phyloP scores from a whole-genome alignment of 257 asterid genomes.

The Penstemon barbatus region DNA sequence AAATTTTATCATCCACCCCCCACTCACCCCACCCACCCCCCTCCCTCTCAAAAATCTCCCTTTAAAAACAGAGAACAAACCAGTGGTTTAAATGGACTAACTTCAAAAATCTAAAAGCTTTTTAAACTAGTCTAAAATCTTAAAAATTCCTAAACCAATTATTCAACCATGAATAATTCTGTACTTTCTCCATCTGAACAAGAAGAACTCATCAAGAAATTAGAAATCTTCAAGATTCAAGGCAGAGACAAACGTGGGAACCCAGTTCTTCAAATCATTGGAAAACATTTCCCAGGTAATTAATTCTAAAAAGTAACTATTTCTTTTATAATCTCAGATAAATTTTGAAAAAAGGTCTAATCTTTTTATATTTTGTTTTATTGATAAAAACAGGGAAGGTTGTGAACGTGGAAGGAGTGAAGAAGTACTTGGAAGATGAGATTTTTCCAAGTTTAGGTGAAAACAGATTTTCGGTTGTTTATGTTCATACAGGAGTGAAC shows the following conservation, averaged over 20 bases:
- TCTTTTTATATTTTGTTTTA: neutral
- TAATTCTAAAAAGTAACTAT: neutral
- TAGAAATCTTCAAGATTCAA: conserved; percentile 64
- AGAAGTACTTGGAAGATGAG: conserved; percentile 60
- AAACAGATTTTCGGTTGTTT: conserved; percentile 60
- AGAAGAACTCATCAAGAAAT: conserved; percentile 50
- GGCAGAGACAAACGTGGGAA: conserved; percentile 68
- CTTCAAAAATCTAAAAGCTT: neutral
- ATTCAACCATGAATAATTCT: conserved; percentile 31
- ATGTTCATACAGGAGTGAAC: conserved; percentile 62
- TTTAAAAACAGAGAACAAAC: conserved; percentile 10
- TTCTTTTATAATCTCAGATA: neutral
- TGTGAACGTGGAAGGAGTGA: conserved; percentile 48
- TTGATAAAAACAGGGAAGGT: conserved; percentile 43
- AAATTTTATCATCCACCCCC: conserved; percentile 6
- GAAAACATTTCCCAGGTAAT: conserved; percentile 75
- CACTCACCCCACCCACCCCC: neutral
- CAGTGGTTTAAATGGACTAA: neutral
- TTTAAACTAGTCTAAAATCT: neutral
- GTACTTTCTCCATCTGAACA: conserved; percentile 45
- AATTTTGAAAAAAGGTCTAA: neutral
- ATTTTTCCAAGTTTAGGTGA: conserved; percentile 46
- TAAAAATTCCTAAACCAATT: neutral
- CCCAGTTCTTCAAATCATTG: conserved; percentile 62
- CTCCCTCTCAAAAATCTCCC: neutral